phyloP scores from a whole-genome alignment of 345 rosid species.

The Turritis glabra region DNA sequence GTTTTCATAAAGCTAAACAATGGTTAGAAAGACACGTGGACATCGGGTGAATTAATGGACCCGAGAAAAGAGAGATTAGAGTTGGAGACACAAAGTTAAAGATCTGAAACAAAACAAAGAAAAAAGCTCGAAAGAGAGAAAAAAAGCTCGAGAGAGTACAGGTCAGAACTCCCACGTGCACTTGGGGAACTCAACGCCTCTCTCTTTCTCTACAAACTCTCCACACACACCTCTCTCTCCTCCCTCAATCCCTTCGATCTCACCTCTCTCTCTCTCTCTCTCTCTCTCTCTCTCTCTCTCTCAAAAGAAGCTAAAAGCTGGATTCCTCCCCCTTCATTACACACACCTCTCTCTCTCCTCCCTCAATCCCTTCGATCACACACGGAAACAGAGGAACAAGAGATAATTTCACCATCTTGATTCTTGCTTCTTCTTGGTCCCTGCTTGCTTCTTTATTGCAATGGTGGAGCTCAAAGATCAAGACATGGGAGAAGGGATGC shows the following conservation, averaged over 20 bases:
- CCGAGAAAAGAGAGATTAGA: neutral
- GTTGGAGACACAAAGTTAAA: neutral
- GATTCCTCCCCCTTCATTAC: neutral
- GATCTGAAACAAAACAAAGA: neutral
- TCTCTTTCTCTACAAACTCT: constrained; percentile 33
- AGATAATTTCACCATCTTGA: neutral
- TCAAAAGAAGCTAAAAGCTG: constrained; percentile 36
- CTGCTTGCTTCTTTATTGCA: neutral
- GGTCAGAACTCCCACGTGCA: constrained; percentile 57
- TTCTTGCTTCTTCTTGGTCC: constrained; percentile 26
- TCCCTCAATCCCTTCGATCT: constrained; percentile 1
- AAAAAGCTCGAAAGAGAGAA: neutral
- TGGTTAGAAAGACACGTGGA: constrained; percentile 18
- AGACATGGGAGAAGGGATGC: constrained; percentile 81
- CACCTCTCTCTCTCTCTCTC: constrained; percentile 27
- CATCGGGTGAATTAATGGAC: neutral
- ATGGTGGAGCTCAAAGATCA: constrained; percentile 48
- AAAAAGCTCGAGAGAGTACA: constrained; percentile 42
- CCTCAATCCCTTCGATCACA: too few relatives aligned
- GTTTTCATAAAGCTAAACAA: constrained; percentile 4
- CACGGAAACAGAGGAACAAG: constrained; percentile 19
- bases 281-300: constrained; percentile 29
- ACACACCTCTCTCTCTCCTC: too few relatives aligned
- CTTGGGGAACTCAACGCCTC: constrained; percentile 43
- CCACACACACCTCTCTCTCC: constrained; percentile 1